Conservation (phyloP, 2,329 filamentous ascomycete species). For the Colletotrichum gloeosporioides region DNA sequence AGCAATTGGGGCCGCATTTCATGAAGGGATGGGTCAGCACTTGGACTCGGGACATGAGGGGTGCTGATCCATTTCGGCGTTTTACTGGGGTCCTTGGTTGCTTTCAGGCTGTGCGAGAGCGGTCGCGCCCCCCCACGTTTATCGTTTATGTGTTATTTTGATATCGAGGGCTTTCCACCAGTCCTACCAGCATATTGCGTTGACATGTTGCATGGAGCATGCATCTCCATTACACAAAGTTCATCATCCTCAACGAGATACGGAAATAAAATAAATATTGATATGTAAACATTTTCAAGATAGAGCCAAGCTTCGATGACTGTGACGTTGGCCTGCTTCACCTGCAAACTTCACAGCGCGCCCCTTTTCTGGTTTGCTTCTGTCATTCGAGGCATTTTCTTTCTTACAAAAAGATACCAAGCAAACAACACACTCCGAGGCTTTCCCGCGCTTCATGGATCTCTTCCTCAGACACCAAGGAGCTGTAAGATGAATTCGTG, state of each 20-base stretch:
- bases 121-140: not conserved
- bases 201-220: not conserved
- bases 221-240: not conserved
- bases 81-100: not conserved
- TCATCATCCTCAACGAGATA: not conserved
- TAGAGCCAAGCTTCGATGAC: not conserved
- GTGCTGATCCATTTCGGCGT: not conserved
- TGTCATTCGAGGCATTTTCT: not conserved
- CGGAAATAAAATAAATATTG: not conserved
- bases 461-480: not conserved
- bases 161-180: not conserved
- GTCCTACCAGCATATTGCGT: not conserved
- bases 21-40: not conserved
- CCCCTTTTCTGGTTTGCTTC: not conserved
- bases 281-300: not conserved
- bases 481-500: not conserved
- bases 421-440: not conserved
- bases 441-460: not conserved
- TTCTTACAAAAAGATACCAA: not conserved
- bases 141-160: not conserved
- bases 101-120: not conserved
- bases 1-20: not conserved
- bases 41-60: not conserved
- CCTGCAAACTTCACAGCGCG: not conserved
- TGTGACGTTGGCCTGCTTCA: not conserved